Evolutionary conservation across 2,329 filamentous ascomycete species (phyloP), one percentile per base, ranked within the genome.

Genomic region (Aspergillus alliaceus): DNA sequence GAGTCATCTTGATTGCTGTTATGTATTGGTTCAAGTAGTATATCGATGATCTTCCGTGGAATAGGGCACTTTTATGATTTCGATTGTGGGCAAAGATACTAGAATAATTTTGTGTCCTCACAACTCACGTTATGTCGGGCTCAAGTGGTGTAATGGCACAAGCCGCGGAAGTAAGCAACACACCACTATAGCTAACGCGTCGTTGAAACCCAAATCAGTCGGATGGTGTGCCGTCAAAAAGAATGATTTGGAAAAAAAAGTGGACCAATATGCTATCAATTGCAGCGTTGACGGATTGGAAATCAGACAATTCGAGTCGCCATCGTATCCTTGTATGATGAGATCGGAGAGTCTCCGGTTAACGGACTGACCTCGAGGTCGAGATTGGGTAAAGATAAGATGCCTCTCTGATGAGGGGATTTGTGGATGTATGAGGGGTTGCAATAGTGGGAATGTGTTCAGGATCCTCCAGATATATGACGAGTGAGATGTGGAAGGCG

Each of bases 241-340:
- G 7, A 6, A 2, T 27, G 7, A 24, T 5, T n/a, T n/a, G n/a
- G n/a, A 4, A 6, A n/a, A 31, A 6, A 8, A 8, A 0, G 24
- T 20, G 7, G n/a, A 14, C 44, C 27, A 47, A 6, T 31, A 31
- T 47, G 5, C 24, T 2, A 6, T 29, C 15, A 29, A 46, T 1
- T 11, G 11, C 11, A 8, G 25, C 9, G 22, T 14, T 18, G 15
- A 27, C 4, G 6, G 50, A 48, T 62, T 60, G 53, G 49, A 54
- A 62, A 58, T 60, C 47, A 18, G 40, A 14, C 11, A 46, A 8
- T n/a, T 20, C 20, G 51, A 54, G 25, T 57, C 65, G 62, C 62
- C 54, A 71, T 72, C 57, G 39, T 11, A 50, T 58, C 64, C 47
- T 46, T 57, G 54, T 22, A 72, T 69, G 64, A 48, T 67, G 69